Evolutionary conservation across 1,284 basidiomycete species (phyloP), one percentile per base, ranked within the genome.

Genomic region (Phaffia rhodozyma): DNA sequence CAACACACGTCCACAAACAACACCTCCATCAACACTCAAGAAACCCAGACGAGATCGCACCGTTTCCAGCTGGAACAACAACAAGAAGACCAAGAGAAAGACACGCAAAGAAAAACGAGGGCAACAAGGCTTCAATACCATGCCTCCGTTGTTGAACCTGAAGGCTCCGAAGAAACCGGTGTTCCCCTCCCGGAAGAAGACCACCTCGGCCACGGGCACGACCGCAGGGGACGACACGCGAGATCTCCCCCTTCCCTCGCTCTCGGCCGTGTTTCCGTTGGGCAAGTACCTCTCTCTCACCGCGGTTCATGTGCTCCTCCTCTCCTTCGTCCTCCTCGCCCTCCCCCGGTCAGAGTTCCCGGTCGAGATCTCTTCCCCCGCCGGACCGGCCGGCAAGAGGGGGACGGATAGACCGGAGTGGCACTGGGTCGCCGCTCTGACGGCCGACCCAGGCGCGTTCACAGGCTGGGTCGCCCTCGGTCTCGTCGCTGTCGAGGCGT

Each of bases 261-360:
- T 52, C 53, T 32, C 54, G 21, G 47, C 5, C 23, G 58, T 58
- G 6, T 70, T 74, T 57, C 72, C 73, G 7, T 69, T 80, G 50
- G 77, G 78, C 13, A 76, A 79, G 55, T 89, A 89, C 76, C 81
- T 83, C 61, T 83, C 86, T n/a, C 75, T 84, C 21, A 83, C 88
- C n/a, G 82, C 83, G 38, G 83, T 88, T 32, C 85, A 87, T 71
- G 79, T 83, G 0, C 78, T 81, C 27, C 81, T 90, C 6, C 80
- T 89, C 62, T 72, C 78, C 2, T 87, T 87, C 70, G 79, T 81
- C 6, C 81, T 83, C 6, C 76, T 87, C 58, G 84, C 83, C 70
- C 78, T 86, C 21, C 87, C 85, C 20, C 83, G 83, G 55, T 83
- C 82, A 2, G 77, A 81, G 0, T 74, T 78, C 23, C 74, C 82